Evolutionary conservation across 345 rosid species (phyloP).

Genomic region (Citrus sinensis): DNA sequence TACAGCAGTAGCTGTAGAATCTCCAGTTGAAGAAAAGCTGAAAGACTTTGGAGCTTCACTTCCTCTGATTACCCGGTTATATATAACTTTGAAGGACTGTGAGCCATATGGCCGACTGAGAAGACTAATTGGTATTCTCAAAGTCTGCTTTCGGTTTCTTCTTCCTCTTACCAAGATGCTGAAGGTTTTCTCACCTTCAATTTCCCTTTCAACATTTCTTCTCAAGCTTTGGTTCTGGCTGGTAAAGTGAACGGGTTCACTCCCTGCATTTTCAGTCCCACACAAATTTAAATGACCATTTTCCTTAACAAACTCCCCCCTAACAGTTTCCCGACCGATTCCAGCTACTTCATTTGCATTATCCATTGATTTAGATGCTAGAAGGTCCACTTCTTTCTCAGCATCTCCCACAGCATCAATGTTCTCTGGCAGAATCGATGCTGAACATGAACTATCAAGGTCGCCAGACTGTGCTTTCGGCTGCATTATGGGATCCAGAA

Average conservation of each 20-base stretch:
- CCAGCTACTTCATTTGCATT: slow-evolving; percentile 24
- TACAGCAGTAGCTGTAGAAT: slow-evolving; percentile 40
- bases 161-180: slow-evolving; percentile 89
- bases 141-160: slow-evolving; percentile 79
- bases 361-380: slow-evolving; percentile 35
- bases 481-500: slow-evolving; percentile 45
- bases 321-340: slow-evolving; percentile 22
- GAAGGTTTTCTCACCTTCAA: slow-evolving; percentile 72
- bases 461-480: slow-evolving; percentile 33
- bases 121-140: slow-evolving; percentile 90
- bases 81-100: slow-evolving; percentile 74
- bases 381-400: slow-evolving; percentile 35
- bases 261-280: slow-evolving; percentile 23
- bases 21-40: slow-evolving; percentile 30
- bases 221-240: slow-evolving; percentile 25
- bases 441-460: slow-evolving; percentile 26
- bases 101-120: slow-evolving; percentile 87
- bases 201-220: slow-evolving; percentile 34
- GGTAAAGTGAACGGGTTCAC: slow-evolving; percentile 25
- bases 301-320: slow-evolving; percentile 29
- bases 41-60: slow-evolving; percentile 64
- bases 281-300: slow-evolving; percentile 29
- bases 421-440: slow-evolving; percentile 43
- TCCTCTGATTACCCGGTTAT: slow-evolving; percentile 77
- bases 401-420: slow-evolving; percentile 45